phyloP scores from a whole-genome alignment of 176 grass and related monocot genomes.

The Tillandsia fasciculata region DNA sequence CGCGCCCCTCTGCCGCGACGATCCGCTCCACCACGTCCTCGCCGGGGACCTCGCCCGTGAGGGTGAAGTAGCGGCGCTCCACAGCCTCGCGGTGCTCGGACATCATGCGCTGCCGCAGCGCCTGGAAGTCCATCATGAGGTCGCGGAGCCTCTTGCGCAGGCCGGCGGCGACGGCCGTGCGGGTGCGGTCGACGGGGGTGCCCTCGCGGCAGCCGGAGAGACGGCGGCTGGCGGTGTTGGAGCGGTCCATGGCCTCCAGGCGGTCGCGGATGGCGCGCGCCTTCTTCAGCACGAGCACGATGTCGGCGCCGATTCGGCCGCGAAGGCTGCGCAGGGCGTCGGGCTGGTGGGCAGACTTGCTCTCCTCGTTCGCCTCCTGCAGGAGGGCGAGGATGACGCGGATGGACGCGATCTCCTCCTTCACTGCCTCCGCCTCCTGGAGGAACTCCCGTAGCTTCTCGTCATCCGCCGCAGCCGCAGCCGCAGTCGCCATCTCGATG shows the following conservation, averaged over 20 bases:
- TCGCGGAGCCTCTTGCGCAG: conserved; percentile 86
- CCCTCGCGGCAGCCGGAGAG: conserved; percentile 67
- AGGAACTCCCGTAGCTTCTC: conserved; percentile 73
- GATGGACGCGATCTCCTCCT: conserved; percentile 82
- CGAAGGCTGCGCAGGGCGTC: conserved; percentile 66
- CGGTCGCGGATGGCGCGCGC: conserved; percentile 55
- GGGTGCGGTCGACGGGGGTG: conserved; percentile 78
- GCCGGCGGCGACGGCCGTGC: conserved; percentile 66
- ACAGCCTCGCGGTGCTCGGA: conserved; percentile 86
- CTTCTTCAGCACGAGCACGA: conserved; percentile 45
- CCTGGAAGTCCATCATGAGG: conserved; percentile 97
- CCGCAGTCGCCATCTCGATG: conserved; percentile 35
- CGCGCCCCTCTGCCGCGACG: conserved; percentile 68
- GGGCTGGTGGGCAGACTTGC: conserved; percentile 64
- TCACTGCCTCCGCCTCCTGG: conserved; percentile 61
- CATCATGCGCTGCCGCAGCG: conserved; percentile 80
- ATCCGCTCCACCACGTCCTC: conserved; percentile 86
- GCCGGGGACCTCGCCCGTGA: conserved; percentile 79
- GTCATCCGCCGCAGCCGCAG: conserved; percentile 36
- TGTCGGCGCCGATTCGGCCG: conserved; percentile 66
- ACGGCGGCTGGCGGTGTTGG: conserved; percentile 58
- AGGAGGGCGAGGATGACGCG: conserved; percentile 60
- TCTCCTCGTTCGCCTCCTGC: conserved; percentile 79
- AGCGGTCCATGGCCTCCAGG: conserved; percentile 72
- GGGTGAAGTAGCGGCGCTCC: conserved; percentile 80